A percentile compares a stretch with the other conserved stretches of the same genome.
Conservation (phyloP, 2,329 filamentous ascomycete genomes). For the Aureobasidium sp. region DNA sequence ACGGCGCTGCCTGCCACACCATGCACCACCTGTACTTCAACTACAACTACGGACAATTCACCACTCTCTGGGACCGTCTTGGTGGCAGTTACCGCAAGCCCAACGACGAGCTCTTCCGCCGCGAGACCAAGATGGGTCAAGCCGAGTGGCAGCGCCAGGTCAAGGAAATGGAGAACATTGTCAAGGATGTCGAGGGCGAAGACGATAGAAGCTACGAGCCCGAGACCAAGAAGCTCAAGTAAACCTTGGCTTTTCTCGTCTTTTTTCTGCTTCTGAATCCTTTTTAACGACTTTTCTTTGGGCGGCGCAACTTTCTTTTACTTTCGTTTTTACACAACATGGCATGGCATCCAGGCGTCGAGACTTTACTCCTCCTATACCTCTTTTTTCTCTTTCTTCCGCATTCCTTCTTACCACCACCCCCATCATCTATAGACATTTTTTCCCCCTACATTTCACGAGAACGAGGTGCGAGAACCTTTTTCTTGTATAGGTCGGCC, state of each 20-base stretch:
- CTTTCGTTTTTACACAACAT: neutral
- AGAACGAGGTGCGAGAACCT: neutral
- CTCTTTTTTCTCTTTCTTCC: neutral
- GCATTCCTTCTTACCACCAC: neutral
- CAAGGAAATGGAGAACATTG: constrained; percentile 66
- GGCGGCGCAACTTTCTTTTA: neutral
- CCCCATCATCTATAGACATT: constrained; percentile 1
- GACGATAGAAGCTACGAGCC: constrained; percentile 39
- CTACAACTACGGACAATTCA: constrained; percentile 94
- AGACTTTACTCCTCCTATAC: neutral
- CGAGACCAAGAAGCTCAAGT: constrained; percentile 35
- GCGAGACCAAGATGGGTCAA: constrained; percentile 76
- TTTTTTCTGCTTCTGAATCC: neutral
- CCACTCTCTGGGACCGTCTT: constrained; percentile 81
- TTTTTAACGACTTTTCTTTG: neutral
- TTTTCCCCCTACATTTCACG: neutral
- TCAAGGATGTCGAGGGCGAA: constrained; percentile 61
- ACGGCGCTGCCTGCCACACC: constrained; percentile 89
- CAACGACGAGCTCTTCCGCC: constrained; percentile 74
- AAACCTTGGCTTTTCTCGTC: neutral
- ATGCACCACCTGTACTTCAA: constrained; percentile 84
- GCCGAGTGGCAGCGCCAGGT: constrained; percentile 71
- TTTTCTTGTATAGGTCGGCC: neutral
- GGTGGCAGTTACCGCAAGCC: constrained; percentile 81
- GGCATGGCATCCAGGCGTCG: constrained; percentile 5